Percentiles rank a stretch among this genome's conserved stretches.
Conservation (phyloP, 2,329 filamentous ascomycete species). For the Chalaropsis ovoidea region DNA sequence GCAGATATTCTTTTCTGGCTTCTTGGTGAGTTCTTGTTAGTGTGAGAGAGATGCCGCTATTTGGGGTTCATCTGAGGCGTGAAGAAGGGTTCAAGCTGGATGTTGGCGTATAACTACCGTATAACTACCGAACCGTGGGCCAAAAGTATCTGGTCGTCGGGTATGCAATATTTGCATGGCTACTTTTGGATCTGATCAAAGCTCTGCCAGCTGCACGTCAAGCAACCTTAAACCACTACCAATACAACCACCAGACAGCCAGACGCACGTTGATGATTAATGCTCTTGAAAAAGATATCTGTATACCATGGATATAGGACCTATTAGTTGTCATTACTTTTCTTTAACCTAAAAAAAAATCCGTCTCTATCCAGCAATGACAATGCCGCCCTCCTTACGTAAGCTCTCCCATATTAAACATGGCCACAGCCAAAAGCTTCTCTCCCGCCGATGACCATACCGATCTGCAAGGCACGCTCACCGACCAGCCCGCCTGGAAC, state of each 20-base stretch:
- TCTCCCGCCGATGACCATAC: constrained; percentile 32
- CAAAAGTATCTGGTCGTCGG: background rate
- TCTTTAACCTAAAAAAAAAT: background rate
- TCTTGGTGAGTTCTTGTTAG: background rate
- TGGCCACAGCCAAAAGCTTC: constrained; percentile 32
- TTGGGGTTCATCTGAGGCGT: background rate
- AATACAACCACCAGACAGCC: background rate
- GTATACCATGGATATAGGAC: background rate
- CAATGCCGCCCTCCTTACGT: background rate
- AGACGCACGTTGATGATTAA: too few species aligned
- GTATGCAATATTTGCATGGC: background rate
- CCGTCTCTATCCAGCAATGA: background rate
- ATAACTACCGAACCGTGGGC: background rate
- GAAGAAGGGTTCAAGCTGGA: background rate
- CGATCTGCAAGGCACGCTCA: constrained; percentile 33
- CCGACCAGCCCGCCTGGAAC: constrained; percentile 24
- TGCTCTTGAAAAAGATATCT: background rate
- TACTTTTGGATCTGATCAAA: background rate
- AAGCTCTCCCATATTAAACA: constrained; percentile 29
- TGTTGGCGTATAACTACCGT: background rate
- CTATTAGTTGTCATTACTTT: background rate
- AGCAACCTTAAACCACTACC: background rate
- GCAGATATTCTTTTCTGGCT: background rate
- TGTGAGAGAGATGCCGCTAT: background rate
- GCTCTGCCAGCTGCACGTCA: background rate